phyloP scores from a whole-genome alignment of 257 asterid genomes.

The Anisodus tanguticus region DNA sequence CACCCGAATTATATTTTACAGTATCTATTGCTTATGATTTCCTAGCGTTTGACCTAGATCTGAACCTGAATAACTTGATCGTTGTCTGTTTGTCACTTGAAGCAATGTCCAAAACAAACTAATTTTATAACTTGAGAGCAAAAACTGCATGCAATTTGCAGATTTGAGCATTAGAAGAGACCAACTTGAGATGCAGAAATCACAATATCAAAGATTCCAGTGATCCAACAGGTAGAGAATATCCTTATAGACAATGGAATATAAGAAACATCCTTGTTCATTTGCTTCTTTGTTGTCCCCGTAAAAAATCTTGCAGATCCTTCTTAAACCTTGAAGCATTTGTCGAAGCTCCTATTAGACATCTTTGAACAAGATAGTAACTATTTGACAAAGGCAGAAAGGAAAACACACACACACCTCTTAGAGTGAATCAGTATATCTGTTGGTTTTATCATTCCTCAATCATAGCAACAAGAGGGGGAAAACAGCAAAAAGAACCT shows the following conservation, averaged over 20 bases:
- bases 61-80: not conserved
- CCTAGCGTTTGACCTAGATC: not conserved
- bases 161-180: slow-evolving; percentile 1
- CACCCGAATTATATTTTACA: not conserved
- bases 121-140: not conserved
- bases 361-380: slow-evolving; percentile 1
- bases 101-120: not conserved
- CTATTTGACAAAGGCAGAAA: not conserved
- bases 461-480: not conserved
- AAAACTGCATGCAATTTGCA: not conserved
- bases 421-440: not conserved
- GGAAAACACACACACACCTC: not conserved
- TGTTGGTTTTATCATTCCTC: not conserved
- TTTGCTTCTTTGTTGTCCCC: not conserved
- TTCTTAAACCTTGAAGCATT: slow-evolving; percentile 5
- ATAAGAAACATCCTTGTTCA: not conserved
- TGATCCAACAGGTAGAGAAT: not conserved
- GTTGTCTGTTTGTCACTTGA: not conserved
- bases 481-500: not conserved
- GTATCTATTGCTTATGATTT: not conserved
- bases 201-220: not conserved
- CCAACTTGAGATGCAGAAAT: not conserved
- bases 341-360: not conserved
- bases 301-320: not conserved
- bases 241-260: not conserved